Percentiles rank a stretch among this genome's conserved stretches.
phyloP scores from a whole-genome alignment of 23 red algal genomes.

The Gracilaria caudata region DNA sequence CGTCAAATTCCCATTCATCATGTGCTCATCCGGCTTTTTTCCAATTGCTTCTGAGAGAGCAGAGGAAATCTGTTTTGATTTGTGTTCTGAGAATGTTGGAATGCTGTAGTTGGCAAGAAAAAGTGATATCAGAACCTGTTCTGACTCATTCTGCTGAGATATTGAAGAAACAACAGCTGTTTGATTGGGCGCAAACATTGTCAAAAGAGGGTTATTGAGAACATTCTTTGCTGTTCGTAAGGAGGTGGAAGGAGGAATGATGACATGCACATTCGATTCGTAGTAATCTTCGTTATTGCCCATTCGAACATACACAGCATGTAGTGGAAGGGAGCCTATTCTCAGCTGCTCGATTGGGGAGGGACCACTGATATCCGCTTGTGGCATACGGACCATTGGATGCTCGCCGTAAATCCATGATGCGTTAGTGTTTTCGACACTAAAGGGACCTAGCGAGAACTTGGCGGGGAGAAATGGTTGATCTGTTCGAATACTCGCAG shows the following conservation, averaged over 20 bases:
- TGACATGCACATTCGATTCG: constrained; percentile 32
- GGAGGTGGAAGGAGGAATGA: constrained; percentile 1
- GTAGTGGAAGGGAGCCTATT: background rate
- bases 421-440: background rate
- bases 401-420: background rate
- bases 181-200: constrained; percentile 7
- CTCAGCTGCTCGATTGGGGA: background rate
- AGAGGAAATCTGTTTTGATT: constrained; percentile 18
- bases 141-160: too few species aligned
- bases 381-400: background rate
- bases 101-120: constrained; percentile 16
- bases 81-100: constrained; percentile 37
- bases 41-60: constrained; percentile 13
- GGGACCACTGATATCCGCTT: background rate
- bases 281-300: background rate
- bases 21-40: background rate
- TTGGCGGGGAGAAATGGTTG: background rate
- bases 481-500: background rate
- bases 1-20: constrained; percentile 25
- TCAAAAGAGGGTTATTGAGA: background rate
- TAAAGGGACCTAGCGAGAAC: background rate
- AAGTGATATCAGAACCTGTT: constrained; percentile 27
- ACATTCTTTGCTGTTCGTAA: constrained; percentile 12
- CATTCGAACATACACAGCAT: background rate
- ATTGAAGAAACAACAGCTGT: background rate